Percentiles rank a stretch among this genome's conserved stretches.
phyloP scores from a whole-genome alignment of 2,329 filamentous ascomycete genomes.

The Fusarium abutilonis region DNA sequence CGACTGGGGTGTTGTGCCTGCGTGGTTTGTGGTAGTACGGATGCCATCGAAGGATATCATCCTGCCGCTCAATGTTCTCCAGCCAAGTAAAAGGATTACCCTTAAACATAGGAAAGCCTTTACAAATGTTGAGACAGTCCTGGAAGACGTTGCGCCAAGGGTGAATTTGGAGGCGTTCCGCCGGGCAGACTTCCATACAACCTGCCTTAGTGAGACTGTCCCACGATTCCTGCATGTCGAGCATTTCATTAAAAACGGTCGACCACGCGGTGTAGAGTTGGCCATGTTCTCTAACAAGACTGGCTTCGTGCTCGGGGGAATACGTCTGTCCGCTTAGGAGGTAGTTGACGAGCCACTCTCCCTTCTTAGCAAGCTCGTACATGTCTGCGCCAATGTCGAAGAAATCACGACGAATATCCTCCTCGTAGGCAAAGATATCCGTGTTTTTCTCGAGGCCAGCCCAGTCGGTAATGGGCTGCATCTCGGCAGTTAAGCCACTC shows the following conservation, averaged over 20 bases:
- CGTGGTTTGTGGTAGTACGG: neutral
- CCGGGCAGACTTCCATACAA: conserved; percentile 27
- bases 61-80: neutral
- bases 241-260: neutral
- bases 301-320: neutral
- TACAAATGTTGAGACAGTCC: neutral
- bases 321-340: neutral
- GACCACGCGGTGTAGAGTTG: conserved; percentile 6
- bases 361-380: neutral
- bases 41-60: conserved; percentile 9
- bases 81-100: neutral
- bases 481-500: neutral
- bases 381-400: conserved; percentile 20
- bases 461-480: conserved; percentile 4
- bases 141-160: conserved; percentile 12
- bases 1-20: neutral
- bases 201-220: conserved; percentile 13
- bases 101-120: conserved; percentile 1
- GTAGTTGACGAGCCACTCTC: neutral
- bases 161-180: neutral
- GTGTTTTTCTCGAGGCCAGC: neutral
- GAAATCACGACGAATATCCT: conserved; percentile 19
- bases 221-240: neutral
- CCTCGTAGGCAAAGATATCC: conserved; percentile 1
- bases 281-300: conserved; percentile 1